These are phyloP conservation scores for Isoetes engelmannii DNA, from an alignment of 83 land plant species.

Conservation along the genomic window DNA sequence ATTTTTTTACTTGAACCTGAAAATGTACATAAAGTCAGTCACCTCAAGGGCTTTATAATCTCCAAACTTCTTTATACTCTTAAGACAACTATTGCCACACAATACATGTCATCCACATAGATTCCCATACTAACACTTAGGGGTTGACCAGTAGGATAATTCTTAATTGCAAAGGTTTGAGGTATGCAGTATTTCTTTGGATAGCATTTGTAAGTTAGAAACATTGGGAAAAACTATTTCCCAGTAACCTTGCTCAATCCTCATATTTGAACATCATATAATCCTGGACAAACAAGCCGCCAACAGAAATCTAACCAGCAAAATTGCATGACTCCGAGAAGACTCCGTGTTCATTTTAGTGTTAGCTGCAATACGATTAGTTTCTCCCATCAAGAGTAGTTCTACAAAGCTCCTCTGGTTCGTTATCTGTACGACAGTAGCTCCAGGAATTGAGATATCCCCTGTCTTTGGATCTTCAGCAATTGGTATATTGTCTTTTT, in stretches of 20 bases:
- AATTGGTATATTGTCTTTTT: conserved; percentile 73
- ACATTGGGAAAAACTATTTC: too few relatives aligned
- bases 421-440: conserved; percentile 57
- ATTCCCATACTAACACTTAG: too few relatives aligned
- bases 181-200: too few relatives aligned
- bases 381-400: conserved; percentile 60
- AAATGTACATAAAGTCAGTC: background rate
- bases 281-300: background rate
- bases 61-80: too few relatives aligned
- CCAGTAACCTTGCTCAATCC: too few relatives aligned
- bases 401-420: conserved; percentile 66
- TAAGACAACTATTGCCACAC: too few relatives aligned
- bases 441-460: conserved; percentile 83
- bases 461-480: conserved; percentile 84
- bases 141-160: too few relatives aligned
- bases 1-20: background rate
- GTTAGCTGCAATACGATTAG: conserved; percentile 78
- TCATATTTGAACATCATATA: background rate
- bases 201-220: too few relatives aligned
- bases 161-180: too few relatives aligned
- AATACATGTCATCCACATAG: too few relatives aligned
- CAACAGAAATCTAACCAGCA: conserved; percentile 44
- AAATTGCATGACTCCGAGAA: conserved; percentile 84
- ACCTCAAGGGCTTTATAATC: too few relatives aligned
- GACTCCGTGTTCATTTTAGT: conserved; percentile 86